Evolutionary conservation across 2,329 filamentous ascomycete genomes (phyloP).

Genomic region (Incumbomyces delicatus): DNA sequence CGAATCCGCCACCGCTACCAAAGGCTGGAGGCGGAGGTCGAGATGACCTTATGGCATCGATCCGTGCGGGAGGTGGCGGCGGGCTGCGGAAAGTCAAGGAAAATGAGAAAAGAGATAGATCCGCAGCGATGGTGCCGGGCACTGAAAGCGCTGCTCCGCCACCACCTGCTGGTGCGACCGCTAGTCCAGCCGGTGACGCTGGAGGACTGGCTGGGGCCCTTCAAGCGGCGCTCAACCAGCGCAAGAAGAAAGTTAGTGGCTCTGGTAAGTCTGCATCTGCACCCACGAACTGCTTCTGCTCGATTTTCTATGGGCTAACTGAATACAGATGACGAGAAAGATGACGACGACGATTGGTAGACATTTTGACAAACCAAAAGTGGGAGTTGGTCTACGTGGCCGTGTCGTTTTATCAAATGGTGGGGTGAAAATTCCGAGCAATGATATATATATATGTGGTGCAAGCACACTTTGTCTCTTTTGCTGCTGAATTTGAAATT

Average conservation of each 20-base stretch:
- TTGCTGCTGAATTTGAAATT: too few species aligned
- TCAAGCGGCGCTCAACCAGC: slow-evolving; percentile 64
- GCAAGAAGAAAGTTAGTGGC: slow-evolving; percentile 88
- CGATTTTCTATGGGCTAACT: slow-evolving; percentile 19
- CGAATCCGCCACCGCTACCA: slow-evolving; percentile 36
- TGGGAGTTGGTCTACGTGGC: background rate
- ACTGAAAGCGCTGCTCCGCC: slow-evolving; percentile 47
- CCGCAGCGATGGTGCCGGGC: slow-evolving; percentile 34
- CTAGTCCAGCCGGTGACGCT: slow-evolving; percentile 24
- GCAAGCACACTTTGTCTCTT: too few species aligned
- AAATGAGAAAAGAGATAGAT: slow-evolving; percentile 38
- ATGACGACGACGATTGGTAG: slow-evolving; percentile 39
- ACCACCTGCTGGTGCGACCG: slow-evolving; percentile 43
- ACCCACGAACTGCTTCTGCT: background rate
- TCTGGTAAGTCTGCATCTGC: slow-evolving; percentile 61
- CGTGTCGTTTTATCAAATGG: too few species aligned
- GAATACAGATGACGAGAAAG: slow-evolving; percentile 35
- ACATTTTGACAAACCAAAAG: background rate
- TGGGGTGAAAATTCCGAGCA: too few species aligned
- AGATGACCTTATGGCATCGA: slow-evolving; percentile 38
- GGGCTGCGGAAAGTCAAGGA: slow-evolving; percentile 38
- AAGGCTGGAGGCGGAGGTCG: slow-evolving; percentile 27
- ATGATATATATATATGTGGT: too few species aligned
- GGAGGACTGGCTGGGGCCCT: slow-evolving; percentile 72
- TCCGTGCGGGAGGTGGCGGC: slow-evolving; percentile 45